Evolutionary conservation across 129 eudicot genomes (phyloP), one percentile per base, ranked within the genome.

Genomic region (Flaveria robusta): DNA sequence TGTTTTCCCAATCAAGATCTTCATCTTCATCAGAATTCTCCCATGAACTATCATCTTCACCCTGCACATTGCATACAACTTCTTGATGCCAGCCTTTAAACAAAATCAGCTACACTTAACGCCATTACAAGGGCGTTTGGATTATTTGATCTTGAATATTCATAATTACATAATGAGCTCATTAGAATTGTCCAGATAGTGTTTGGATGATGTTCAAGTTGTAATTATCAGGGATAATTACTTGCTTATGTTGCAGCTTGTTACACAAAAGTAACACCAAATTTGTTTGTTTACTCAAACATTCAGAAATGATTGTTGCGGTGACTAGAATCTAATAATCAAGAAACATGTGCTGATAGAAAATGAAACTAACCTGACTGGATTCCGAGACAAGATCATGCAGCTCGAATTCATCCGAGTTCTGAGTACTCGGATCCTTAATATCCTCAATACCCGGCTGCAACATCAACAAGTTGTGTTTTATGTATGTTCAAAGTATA

Each of bases 31-130:
- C 90, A 66, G 87, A 82, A 73, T 55, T 65, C 43, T 27, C 37
- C 84, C 58, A 67, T 46, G 83, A 86, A 76, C 41, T 86, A 66
- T 91, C 97, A 85, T 83, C 91, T 69, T 91, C 92, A 70, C 84
- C 82, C 97, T 91, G 89, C 73, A 77, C 60, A 77, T 37, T 18
- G 54, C 47, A 45, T 66, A 47, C 50, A 68, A 8, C 67, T 39
- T 39, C 59, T 34, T 50, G 10, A 49, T 31, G 66, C 50, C 64
- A 0, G 16, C 14, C 52, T 19, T 22, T 16, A 49, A 65, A 50
- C 56, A 62, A 49, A 24, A 24, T 56, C 64, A 56, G 31, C 64
- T 22, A 43, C 49, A 5, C 7, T 34, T 34, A 8, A 12, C 7
- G 24, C 18, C 11, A 58, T 26, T 23, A 60, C 11, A 60, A 16